Evolutionary conservation across 352 stramenopile species (phyloP), one percentile per base, ranked within the genome.

Genomic region (Globisporangium iwayamae): DNA sequence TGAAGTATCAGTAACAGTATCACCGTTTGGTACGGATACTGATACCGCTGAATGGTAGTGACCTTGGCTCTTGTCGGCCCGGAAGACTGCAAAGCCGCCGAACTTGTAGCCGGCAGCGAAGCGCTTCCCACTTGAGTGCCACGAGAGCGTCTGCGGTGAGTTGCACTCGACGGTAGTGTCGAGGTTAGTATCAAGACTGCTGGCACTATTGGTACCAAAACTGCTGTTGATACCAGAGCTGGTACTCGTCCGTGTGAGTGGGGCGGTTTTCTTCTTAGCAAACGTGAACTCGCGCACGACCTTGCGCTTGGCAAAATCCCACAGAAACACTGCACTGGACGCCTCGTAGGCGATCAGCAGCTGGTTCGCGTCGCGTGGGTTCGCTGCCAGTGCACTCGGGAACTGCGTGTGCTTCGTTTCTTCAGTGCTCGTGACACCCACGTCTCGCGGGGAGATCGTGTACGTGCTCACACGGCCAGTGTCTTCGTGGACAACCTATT

Each of bases 61-160:
- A 1, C 83, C 83, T 53, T 77, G 62, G 3, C 50, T 51, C 67
- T 91, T 94, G 50, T 94, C 85, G 1, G 66, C 43, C 8, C 80
- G 78, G 48, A 82, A 91, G 7, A 90, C 60, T 0, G 70, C 80
- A 66, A 91, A 79, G 9, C 81, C 78, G 32, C 85, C 85, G 18
- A 75, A 68, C 32, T 86, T 80, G 66, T 85, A 94, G 18, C 81
- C 83, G 1, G 66, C 83, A 0, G 85, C 85, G 61, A 94, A 94
- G 32, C 81, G 67, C 70, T 94, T 94, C 10, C 85, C 85, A 56
- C 71, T 89, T 4, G 75, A 79, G 64, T 94, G 85, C 85, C 85
- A 94, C n/a, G 83, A 76, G 2, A 94, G 56, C 10, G 67, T 81
- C 54, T 81, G 79, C 4, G 84, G 76, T 0, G 76, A 83, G 47